Evolutionary conservation across 1,139 yeast species (phyloP).

Genomic region (Magnusiomyces fungicola): DNA sequence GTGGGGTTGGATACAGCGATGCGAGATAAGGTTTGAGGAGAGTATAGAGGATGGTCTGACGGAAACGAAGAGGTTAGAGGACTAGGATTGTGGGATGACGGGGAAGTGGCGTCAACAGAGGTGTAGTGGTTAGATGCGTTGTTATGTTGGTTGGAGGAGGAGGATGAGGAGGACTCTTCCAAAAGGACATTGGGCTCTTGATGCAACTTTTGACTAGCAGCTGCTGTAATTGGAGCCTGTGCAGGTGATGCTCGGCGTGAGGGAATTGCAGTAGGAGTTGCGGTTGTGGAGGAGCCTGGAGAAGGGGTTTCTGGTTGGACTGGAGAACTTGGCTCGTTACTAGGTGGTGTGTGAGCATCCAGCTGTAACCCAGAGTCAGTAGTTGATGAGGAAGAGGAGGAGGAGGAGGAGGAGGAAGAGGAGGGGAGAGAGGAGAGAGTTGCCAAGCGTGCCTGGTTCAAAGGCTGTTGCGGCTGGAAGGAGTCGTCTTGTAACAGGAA

Average conservation of each 20-base stretch:
- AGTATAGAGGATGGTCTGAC: conserved; percentile 8
- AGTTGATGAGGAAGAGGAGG: not conserved
- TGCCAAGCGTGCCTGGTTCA: too few relatives aligned
- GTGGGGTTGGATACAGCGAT: conserved; percentile 14
- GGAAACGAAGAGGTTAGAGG: not conserved
- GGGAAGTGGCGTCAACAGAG: too few relatives aligned
- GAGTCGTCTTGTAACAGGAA: too few relatives aligned
- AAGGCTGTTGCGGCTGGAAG: too few relatives aligned
- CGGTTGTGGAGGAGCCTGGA: conserved; percentile 4
- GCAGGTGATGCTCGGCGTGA: conserved; percentile 1
- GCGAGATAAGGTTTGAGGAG: conserved; percentile 1
- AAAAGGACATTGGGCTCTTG: too few relatives aligned
- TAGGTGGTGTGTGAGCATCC: too few relatives aligned
- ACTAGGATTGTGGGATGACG: not conserved
- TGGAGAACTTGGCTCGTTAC: too few relatives aligned
- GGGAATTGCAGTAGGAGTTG: not conserved
- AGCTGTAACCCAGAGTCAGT: too few relatives aligned
- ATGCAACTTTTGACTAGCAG: too few relatives aligned
- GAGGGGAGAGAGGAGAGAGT: not conserved
- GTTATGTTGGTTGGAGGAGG: too few relatives aligned
- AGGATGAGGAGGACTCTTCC: too few relatives aligned
- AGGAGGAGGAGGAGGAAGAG: not conserved
- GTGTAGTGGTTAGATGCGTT: too few relatives aligned
- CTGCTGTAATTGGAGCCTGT: not conserved
- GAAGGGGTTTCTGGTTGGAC: conserved; percentile 1